Conservation (phyloP, 345 rosid species). For the Salix koriyanagi region DNA sequence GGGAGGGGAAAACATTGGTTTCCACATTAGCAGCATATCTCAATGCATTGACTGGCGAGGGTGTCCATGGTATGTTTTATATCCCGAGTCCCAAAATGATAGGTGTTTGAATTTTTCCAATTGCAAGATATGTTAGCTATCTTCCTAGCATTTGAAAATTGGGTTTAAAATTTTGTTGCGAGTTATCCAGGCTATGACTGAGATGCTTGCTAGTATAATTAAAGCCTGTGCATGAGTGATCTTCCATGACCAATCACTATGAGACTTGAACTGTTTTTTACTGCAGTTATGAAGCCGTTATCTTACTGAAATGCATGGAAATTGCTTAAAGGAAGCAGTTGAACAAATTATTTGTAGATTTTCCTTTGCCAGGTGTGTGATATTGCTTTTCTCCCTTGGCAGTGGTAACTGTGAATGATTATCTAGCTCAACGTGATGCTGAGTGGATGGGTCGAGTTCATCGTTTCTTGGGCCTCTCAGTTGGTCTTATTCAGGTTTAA, state of each 20-base stretch:
- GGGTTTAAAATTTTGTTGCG: background rate
- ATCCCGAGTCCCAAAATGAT: slow-evolving; percentile 1
- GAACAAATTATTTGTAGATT: background rate
- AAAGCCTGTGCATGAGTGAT: background rate
- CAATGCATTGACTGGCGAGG: slow-evolving; percentile 85
- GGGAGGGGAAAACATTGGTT: slow-evolving; percentile 93
- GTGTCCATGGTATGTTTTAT: slow-evolving; percentile 81
- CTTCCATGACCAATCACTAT: no score
- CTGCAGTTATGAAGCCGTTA: no score
- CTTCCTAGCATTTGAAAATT: background rate
- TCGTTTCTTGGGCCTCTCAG: slow-evolving; percentile 87
- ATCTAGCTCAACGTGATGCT: slow-evolving; percentile 96
- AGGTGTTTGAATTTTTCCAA: background rate
- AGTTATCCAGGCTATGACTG: background rate
- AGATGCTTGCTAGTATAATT: background rate
- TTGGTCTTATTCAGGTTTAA: slow-evolving; percentile 87
- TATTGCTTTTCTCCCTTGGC: slow-evolving; percentile 26
- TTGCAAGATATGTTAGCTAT: background rate
- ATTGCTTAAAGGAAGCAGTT: no score
- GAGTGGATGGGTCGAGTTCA: slow-evolving; percentile 99
- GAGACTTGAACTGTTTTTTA: no score
- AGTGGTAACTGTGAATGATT: slow-evolving; percentile 98
- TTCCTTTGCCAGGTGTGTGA: background rate
- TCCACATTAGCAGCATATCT: slow-evolving; percentile 97
- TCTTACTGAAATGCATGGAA: no score